Conservation (phyloP, 2,329 filamentous ascomycete species). For the Alternaria arborescens region DNA sequence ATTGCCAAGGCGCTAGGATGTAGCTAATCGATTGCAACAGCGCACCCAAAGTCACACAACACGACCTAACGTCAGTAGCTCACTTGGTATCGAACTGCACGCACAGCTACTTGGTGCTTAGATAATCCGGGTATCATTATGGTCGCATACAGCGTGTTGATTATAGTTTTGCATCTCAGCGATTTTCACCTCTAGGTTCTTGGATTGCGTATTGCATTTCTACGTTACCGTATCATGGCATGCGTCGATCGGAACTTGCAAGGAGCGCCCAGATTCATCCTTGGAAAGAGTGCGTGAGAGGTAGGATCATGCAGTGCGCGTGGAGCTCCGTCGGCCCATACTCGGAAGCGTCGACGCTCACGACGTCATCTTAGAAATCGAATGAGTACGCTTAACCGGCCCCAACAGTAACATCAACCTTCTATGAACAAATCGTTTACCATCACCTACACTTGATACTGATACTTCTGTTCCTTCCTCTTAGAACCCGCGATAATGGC, state of each 20-base stretch:
- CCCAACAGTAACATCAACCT: background rate
- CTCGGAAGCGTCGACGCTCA: conserved; percentile 11
- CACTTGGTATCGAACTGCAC: background rate
- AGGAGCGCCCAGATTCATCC: background rate
- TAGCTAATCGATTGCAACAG: background rate
- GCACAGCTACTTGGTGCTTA: background rate
- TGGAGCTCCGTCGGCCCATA: conserved; percentile 1
- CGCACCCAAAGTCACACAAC: background rate
- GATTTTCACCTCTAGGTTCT: background rate
- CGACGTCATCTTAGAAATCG: conserved; percentile 25
- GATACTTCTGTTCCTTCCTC: background rate
- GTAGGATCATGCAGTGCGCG: background rate
- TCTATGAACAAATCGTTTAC: background rate
- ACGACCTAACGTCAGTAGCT: too few species aligned
- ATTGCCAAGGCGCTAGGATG: conserved; percentile 12
- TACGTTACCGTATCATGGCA: background rate
- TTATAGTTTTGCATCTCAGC: background rate
- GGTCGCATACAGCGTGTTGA: background rate
- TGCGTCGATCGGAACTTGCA: background rate
- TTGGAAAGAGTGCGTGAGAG: background rate
- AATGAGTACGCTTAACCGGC: background rate
- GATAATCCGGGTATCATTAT: too few species aligned
- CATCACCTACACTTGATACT: background rate
- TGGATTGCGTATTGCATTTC: background rate
- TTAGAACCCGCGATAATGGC: conserved; percentile 32